Evolutionary conservation across 805 yeast species (phyloP).

Genomic region (Saturnispora gosingensis): DNA sequence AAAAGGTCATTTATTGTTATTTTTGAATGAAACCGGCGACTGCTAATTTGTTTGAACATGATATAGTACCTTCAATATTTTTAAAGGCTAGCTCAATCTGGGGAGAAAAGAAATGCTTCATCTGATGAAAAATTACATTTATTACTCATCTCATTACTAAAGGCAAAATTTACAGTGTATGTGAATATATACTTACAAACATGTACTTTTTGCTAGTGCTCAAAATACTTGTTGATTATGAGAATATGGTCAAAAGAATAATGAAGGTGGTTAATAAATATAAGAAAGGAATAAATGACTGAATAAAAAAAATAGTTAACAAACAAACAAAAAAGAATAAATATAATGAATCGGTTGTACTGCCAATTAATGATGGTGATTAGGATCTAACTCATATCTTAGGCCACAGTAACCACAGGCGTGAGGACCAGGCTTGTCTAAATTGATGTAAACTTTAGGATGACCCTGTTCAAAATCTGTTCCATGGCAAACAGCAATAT

Average conservation of each 20-base stretch:
- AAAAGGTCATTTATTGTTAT: not conserved
- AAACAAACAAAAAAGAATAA: not conserved
- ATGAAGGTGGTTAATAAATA: not conserved
- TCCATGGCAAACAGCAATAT: conserved; percentile 78
- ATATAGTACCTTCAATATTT: not conserved
- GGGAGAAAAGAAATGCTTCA: too few species aligned
- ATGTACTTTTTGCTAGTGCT: not conserved
- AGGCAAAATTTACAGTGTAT: not conserved
- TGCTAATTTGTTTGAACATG: not conserved
- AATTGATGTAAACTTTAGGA: conserved; percentile 72
- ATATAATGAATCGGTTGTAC: not conserved
- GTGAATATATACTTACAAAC: too few species aligned
- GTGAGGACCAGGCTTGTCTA: conserved; percentile 64
- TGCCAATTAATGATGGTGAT: conserved; percentile 8
- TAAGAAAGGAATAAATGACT: not conserved
- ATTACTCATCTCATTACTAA: not conserved
- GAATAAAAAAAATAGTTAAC: not conserved
- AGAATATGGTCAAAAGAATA: not conserved
- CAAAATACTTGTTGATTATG: too few species aligned
- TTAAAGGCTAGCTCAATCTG: too few species aligned
- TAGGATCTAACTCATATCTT: conserved; percentile 40
- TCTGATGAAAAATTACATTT: not conserved
- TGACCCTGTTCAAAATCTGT: conserved; percentile 73
- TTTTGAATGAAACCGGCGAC: not conserved
- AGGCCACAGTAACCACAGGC: conserved; percentile 79